phyloP scores from a whole-genome alignment of 176 grass and related monocot genomes.

The Raddia guianensis region DNA sequence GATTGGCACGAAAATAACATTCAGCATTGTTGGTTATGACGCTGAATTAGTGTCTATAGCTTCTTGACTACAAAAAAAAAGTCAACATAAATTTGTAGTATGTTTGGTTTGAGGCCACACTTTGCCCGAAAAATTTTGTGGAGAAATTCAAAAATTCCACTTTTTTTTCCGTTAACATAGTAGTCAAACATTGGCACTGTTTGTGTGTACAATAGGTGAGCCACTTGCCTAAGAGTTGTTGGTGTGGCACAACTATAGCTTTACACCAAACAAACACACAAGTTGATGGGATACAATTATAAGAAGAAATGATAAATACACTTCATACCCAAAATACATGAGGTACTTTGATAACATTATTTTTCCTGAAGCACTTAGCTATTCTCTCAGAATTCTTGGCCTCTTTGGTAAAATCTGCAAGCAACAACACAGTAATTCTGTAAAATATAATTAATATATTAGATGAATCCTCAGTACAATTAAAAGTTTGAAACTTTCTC shows the following conservation, averaged over 20 bases:
- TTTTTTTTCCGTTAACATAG: not conserved
- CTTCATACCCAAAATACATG: constrained; percentile 66
- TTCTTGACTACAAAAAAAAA: not conserved
- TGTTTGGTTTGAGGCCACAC: not conserved
- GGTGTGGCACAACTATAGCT: not conserved
- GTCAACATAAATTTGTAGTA: not conserved
- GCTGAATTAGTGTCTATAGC: not conserved
- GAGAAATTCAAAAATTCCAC: too few species aligned
- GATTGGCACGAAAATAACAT: not conserved
- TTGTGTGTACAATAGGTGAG: constrained; percentile 14
- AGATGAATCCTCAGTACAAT: not conserved
- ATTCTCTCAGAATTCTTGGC: constrained; percentile 91
- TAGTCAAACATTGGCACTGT: not conserved
- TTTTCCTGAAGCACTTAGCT: constrained; percentile 76
- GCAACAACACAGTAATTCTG: constrained; percentile 23
- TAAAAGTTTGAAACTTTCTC: constrained; percentile 5
- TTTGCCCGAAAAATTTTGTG: not conserved
- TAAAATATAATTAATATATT: constrained; percentile 3
- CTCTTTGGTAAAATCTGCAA: constrained; percentile 82
- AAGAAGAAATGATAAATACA: constrained; percentile 21
- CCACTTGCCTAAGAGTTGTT: not conserved
- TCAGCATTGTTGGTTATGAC: not conserved
- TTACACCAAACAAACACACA: not conserved
- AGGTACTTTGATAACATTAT: constrained; percentile 79
- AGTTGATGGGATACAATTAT: not conserved